Percentiles rank a stretch among this genome's conserved stretches.
Conservation (phyloP, 208 protist genomes). For the Trypanosoma vivax region DNA sequence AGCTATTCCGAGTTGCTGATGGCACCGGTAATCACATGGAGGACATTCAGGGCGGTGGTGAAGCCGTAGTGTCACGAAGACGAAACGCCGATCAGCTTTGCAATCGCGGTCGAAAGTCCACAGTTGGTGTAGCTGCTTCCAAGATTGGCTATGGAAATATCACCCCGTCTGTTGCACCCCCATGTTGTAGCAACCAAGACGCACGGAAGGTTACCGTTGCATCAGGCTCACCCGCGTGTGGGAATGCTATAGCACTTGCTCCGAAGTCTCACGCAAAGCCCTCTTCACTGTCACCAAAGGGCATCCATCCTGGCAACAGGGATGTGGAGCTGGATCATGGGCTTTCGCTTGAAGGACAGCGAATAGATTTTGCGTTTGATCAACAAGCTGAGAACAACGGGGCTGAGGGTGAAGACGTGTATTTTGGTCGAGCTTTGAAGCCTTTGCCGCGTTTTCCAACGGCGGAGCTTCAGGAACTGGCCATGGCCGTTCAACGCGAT, state of each 20-base stretch:
- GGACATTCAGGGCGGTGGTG: conserved; percentile 20
- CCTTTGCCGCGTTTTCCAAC: conserved; percentile 74
- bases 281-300: conserved; percentile 3
- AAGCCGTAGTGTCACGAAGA: conserved; percentile 21
- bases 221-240: conserved; percentile 2
- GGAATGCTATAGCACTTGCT: too few relatives aligned
- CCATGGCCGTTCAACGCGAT: conserved; percentile 72
- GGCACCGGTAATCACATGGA: conserved; percentile 8
- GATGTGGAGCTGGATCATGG: neutral
- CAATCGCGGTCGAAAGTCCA: neutral
- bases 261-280: too few relatives aligned
- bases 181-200: neutral
- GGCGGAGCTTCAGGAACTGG: conserved; percentile 71
- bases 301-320: neutral
- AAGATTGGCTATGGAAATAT: conserved; percentile 14
- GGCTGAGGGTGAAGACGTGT: conserved; percentile 20
- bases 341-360: conserved; percentile 22
- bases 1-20: conserved; percentile 57
- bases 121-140: conserved; percentile 29
- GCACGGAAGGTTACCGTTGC: neutral
- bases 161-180: too few relatives aligned
- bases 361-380: conserved; percentile 5
- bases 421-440: conserved; percentile 54
- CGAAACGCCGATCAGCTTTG: neutral
- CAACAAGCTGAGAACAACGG: neutral